These are phyloP conservation scores for Cytidiella melzeri DNA, from an alignment of 768 basidiomycete species.

Conservation along the genomic window DNA sequence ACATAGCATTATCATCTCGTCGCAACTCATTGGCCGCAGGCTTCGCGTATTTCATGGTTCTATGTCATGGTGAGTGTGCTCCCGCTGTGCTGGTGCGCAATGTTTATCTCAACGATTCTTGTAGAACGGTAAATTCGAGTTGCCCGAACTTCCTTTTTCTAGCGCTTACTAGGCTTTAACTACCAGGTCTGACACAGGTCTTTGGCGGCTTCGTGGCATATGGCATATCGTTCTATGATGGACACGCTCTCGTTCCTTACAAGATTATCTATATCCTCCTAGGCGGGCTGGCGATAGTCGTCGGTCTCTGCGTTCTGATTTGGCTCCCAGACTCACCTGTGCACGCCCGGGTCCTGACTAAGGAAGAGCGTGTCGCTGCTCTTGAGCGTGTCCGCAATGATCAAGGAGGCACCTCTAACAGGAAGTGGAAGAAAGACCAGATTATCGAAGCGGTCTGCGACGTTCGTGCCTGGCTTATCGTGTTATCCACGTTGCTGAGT, in stretches of 20 bases:
- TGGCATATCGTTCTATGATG: slow-evolving; percentile 50
- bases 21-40: slow-evolving; percentile 25
- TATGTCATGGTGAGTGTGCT: slow-evolving; percentile 48
- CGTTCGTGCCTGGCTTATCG: slow-evolving; percentile 55
- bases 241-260: slow-evolving; percentile 44
- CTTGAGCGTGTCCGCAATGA: slow-evolving; percentile 64
- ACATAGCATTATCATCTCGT: background rate
- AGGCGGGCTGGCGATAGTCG: slow-evolving; percentile 52
- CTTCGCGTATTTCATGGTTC: slow-evolving; percentile 55
- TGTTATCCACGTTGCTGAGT: slow-evolving; percentile 55
- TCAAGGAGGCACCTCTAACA: slow-evolving; percentile 58
- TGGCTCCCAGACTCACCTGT: slow-evolving; percentile 65
- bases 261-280: slow-evolving; percentile 58
- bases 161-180: background rate
- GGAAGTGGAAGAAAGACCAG: slow-evolving; percentile 52
- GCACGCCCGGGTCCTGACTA: slow-evolving; percentile 47
- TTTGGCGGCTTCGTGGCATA: slow-evolving; percentile 65
- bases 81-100: background rate
- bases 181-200: slow-evolving; percentile 37
- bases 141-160: background rate
- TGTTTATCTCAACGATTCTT: no score
- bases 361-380: slow-evolving; percentile 55
- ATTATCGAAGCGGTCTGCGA: slow-evolving; percentile 51
- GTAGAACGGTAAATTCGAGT: slow-evolving; percentile 42
- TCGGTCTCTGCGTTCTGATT: slow-evolving; percentile 49